A percentile compares a stretch with the other conserved stretches of the same genome.
These are phyloP conservation scores for Diatrype stigma DNA, from an alignment of 2,329 filamentous ascomycete genomes.

Conservation along the genomic window DNA sequence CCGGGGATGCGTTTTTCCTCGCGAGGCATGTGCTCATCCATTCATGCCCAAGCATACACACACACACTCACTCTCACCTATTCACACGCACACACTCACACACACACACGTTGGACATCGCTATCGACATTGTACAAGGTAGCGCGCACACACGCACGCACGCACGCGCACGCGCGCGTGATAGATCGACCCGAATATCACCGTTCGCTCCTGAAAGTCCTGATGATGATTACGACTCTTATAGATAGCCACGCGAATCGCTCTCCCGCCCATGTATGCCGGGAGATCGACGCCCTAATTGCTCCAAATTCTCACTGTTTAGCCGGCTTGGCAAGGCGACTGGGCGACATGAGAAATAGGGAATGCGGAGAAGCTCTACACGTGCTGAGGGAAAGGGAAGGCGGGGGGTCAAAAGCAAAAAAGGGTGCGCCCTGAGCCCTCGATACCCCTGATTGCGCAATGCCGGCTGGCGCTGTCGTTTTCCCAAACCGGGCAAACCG, in stretches of 20 bases:
- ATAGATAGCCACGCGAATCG: background rate
- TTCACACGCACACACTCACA: too few relatives aligned
- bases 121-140: too few relatives aligned
- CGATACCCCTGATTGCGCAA: background rate
- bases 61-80: too few relatives aligned
- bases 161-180: too few relatives aligned
- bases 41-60: too few relatives aligned
- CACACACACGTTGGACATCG: too few relatives aligned
- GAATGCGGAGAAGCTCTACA: background rate
- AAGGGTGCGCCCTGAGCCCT: background rate
- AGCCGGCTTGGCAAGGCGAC: slow-evolving; percentile 17
- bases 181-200: too few relatives aligned
- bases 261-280: background rate
- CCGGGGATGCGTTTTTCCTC: background rate
- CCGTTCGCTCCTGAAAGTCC: background rate
- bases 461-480: background rate
- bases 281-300: background rate
- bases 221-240: background rate
- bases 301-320: slow-evolving; percentile 7
- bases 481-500: background rate
- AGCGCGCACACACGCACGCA: too few relatives aligned
- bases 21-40: background rate
- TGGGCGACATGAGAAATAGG: background rate
- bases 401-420: too few relatives aligned
- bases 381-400: background rate